Base-by-base conservation (phyloP, 805 yeast species). In the Maudiozyma saulgeensis region DNA sequence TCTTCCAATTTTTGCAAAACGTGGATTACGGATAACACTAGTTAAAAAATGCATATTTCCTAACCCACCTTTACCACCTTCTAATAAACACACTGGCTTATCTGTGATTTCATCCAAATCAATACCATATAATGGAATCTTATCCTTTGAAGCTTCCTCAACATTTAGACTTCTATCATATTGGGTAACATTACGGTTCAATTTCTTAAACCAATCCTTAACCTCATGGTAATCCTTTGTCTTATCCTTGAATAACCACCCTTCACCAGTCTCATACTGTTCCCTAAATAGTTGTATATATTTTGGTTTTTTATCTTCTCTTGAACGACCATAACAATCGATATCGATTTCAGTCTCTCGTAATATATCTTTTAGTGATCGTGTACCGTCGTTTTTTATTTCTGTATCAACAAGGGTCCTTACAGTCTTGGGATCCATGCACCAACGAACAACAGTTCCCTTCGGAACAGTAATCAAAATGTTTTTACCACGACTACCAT, bases 11-110 rank as follows among this genome's bases (percentile, higher is more conserved):
- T 89, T 90, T 26, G 91, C 79, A 64, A 93, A 93, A 49, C 95
- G 72, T 13, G 99, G 99, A 59, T 89, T 91, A 52, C 97, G 78
- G 50, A 93, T 81, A 46, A 80, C 79, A 43, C 83, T 75, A 1
- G 96, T 88, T 45, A 87, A 72, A 62, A 93, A 93, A 64, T 91
- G 96, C 93, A 88, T 88, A 66, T 93, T 93, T 1, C 99, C 99
- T 71, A 91, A 74, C 0, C 99, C 99, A 19, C 98, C 98, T 53
- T 75, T 73, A 9, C 99, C 99, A 41, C 99, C 99, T 56, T 76
- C 77, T 43, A 90, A 59, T 18, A 93, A 57, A 46, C 86, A 68
- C 4, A 83, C 64, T 1, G 98, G 96, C 43, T 75, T 77, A 1
- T 75, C 75, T 0, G 87, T 73, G 16, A 82, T 79, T 53, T 72